Evolutionary conservation across 305 asterid genomes (phyloP).

Genomic region (Ajuga reptans): DNA sequence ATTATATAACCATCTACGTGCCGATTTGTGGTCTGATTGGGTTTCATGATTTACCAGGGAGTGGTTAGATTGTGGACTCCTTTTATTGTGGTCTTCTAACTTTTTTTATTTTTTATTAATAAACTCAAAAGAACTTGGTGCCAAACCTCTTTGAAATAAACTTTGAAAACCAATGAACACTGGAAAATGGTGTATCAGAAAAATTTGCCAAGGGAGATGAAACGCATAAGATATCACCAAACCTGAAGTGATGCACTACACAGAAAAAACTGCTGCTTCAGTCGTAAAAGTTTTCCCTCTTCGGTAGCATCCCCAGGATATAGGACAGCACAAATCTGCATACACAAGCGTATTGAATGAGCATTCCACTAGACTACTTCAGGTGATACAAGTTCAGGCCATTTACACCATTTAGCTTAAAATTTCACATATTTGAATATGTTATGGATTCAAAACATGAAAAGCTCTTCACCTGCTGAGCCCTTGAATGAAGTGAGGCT

Average conservation of each 20-base stretch:
- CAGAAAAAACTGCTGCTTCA: conserved; percentile 95
- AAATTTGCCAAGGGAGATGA: not conserved
- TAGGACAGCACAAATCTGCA: conserved; percentile 92
- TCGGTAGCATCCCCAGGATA: conserved; percentile 99
- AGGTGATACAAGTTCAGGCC: conserved; percentile 7
- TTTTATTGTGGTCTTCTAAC: too few species aligned
- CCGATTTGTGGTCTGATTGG: too few species aligned
- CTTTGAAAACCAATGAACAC: not conserved
- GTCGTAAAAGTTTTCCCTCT: conserved; percentile 75
- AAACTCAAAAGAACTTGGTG: not conserved
- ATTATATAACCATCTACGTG: too few species aligned
- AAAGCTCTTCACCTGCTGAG: conserved; percentile 65
- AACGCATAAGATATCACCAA: conserved; percentile 14
- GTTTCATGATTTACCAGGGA: too few species aligned
- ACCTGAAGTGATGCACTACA: conserved; percentile 99
- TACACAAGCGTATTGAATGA: conserved; percentile 1
- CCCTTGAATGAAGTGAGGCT: conserved; percentile 82
- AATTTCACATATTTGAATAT: conserved; percentile 5
- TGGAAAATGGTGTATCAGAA: not conserved
- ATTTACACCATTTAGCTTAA: not conserved
- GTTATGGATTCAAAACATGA: conserved; percentile 4
- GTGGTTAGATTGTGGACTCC: too few species aligned
- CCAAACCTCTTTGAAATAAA: not conserved
- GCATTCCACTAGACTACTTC: not conserved
- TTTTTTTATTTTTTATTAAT: too few species aligned